A percentile compares a stretch with the other conserved stretches of the same genome.
phyloP scores from a whole-genome alignment of 495 filamentous ascomycete species.

The Xylaria palmicola region DNA sequence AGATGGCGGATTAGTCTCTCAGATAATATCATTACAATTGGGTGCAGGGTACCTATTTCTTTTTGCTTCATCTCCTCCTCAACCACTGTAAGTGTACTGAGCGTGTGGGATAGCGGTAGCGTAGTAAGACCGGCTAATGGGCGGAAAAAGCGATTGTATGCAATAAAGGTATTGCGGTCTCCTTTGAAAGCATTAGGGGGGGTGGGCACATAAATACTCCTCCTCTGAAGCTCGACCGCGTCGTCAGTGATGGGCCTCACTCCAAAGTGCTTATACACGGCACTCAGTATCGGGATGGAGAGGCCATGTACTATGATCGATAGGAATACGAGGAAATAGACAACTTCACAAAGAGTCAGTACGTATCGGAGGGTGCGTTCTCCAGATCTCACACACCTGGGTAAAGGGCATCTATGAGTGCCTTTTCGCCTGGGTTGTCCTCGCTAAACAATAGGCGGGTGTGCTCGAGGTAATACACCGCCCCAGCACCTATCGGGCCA shows the following conservation, averaged over 20 bases:
- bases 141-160: conserved; percentile 58
- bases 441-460: conserved; percentile 54
- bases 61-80: conserved; percentile 14
- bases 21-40: neutral
- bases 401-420: conserved; percentile 46
- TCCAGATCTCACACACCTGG: neutral
- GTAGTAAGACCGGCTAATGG: conserved; percentile 29
- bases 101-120: conserved; percentile 23
- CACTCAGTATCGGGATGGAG: conserved; percentile 53
- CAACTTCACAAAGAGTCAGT: conserved; percentile 33
- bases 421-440: conserved; percentile 53
- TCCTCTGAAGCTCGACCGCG: conserved; percentile 47
- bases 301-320: conserved; percentile 59
- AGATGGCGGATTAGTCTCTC: neutral
- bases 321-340: conserved; percentile 60
- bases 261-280: conserved; percentile 44
- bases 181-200: conserved; percentile 50
- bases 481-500: conserved; percentile 83
- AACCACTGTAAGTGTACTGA: neutral
- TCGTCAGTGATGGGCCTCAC: conserved; percentile 53
- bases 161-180: conserved; percentile 43
- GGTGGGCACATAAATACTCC: conserved; percentile 49
- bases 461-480: conserved; percentile 78
- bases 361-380: conserved; percentile 18
- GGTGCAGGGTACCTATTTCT: conserved; percentile 1